Base-by-base conservation (phyloP, 352 stramenopile genomes). In the Pilasporangium apinafurcum region DNA sequence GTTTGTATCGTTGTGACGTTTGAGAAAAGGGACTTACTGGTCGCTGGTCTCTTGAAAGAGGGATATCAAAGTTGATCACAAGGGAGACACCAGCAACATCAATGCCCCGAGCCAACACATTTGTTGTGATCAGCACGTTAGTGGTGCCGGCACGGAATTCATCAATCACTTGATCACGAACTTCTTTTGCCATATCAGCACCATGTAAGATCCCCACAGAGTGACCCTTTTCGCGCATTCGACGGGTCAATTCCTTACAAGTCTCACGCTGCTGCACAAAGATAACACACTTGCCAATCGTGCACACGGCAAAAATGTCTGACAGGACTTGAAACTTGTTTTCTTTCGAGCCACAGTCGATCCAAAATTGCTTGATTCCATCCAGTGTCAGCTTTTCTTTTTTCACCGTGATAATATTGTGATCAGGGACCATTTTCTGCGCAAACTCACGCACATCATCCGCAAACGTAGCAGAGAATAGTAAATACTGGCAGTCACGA, bases 91-190 rank as follows among this genome's bases (percentile, higher is more conserved):
- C 96, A 27, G 96, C 86, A 7, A 99, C 91, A 74, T 99, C 95
- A 26, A 99, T 96, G 46, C 95, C 95, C 56, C 95, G 86, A 27
- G 95, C 92, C 43, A 99, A 63, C 24, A 98, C 92, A 67, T 99
- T 98, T n/a, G 95, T 99, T n/a, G 95, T 98, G 59, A 99, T 98
- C 30, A 99, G 71, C 39, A 99, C 95, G 65, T 98, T 98, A 32
- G 76, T 96, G 59, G 92, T 93, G 40, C 94, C 94, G 17, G 83
- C 84, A 33, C 95, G 80, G 69, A 98, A 99, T 51, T 95, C 80
- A 53, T 96, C 82, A 54, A 97, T 97, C 8, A 96, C 94, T 40
- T 86, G 62, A 63, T 98, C 93, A 53, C 93, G 87, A 45, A 96
- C 86, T 44, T 86, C 77, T 51, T 93, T 90, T 25, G 90, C 87